A percentile compares a stretch with the other conserved stretches of the same genome.
Conservation (phyloP, 345 rosid genomes). For the Citrus medica region DNA sequence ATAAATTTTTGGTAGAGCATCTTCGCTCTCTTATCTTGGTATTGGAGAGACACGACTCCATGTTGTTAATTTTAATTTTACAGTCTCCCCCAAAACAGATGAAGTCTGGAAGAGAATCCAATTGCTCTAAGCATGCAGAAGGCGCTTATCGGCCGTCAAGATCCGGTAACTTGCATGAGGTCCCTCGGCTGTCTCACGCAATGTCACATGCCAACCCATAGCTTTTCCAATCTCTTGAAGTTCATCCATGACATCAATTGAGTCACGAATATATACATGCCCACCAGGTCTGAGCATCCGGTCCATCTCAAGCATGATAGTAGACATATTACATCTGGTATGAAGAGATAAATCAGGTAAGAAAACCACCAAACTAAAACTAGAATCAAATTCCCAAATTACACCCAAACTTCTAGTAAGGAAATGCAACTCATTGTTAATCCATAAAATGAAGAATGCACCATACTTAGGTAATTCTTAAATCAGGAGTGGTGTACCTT, state of each 20-base stretch:
- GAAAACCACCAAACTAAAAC: neutral
- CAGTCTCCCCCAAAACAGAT: neutral
- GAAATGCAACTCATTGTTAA: neutral
- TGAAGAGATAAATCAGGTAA: neutral
- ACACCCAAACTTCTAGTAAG: neutral
- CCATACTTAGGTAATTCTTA: neutral
- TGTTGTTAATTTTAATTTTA: constrained; percentile 3
- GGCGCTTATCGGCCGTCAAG: constrained; percentile 68
- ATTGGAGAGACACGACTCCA: neutral
- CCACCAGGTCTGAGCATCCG: constrained; percentile 97
- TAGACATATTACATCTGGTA: constrained; percentile 81
- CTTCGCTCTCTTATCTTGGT: neutral
- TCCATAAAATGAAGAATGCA: neutral
- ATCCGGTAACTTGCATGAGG: constrained; percentile 92
- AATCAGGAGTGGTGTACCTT: constrained; percentile 43
- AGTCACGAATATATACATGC: constrained; percentile 75
- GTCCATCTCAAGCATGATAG: constrained; percentile 98
- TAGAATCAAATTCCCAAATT: neutral
- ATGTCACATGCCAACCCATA: constrained; percentile 65
- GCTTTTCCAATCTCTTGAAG: constrained; percentile 74
- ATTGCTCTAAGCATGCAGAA: constrained; percentile 34
- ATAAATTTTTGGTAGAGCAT: neutral
- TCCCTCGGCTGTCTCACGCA: constrained; percentile 89
- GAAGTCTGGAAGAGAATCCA: neutral
- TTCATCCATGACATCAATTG: constrained; percentile 68